These are phyloP conservation scores for Yamadazyma sp. DNA, from an alignment of 1,139 yeast genomes.

Conservation along the genomic window DNA sequence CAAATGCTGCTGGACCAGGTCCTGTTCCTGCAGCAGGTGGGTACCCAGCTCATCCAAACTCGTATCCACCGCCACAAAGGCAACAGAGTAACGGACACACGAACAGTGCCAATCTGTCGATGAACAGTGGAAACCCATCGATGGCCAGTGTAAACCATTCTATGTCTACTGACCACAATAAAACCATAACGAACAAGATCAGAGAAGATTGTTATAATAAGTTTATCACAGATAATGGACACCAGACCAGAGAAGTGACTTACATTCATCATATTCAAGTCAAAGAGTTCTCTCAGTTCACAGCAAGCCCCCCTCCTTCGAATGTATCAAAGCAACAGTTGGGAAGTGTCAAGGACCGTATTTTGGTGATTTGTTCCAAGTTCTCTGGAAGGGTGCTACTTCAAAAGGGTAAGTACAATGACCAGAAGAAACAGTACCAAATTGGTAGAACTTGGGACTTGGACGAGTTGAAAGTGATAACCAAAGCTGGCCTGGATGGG, in stretches of 20 bases:
- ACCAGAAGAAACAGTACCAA: constrained; percentile 68
- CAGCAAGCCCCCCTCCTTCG: constrained; percentile 42
- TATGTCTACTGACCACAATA: constrained; percentile 1
- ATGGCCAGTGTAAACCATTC: too few relatives aligned
- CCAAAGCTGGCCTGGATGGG: constrained; percentile 55
- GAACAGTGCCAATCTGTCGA: neutral
- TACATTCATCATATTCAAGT: constrained; percentile 40
- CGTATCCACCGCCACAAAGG: neutral
- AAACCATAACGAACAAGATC: constrained; percentile 30
- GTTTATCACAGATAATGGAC: constrained; percentile 28
- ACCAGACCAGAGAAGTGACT: constrained; percentile 29
- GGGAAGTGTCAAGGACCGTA: constrained; percentile 40
- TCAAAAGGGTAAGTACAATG: constrained; percentile 84
- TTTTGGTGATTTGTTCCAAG: constrained; percentile 42
- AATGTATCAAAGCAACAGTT: constrained; percentile 27
- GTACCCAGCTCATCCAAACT: constrained; percentile 1
- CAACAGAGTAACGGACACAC: constrained; percentile 1
- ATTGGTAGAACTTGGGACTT: constrained; percentile 94
- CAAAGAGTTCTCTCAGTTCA: constrained; percentile 40
- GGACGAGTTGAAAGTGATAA: constrained; percentile 63
- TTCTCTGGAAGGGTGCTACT: constrained; percentile 64
- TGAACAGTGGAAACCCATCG: too few relatives aligned
- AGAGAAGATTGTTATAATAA: constrained; percentile 45
- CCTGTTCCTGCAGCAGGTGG: neutral
- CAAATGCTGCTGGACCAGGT: neutral